Evolutionary conservation across 768 basidiomycete genomes (phyloP).

Genomic region (Tulasnella sp.): DNA sequence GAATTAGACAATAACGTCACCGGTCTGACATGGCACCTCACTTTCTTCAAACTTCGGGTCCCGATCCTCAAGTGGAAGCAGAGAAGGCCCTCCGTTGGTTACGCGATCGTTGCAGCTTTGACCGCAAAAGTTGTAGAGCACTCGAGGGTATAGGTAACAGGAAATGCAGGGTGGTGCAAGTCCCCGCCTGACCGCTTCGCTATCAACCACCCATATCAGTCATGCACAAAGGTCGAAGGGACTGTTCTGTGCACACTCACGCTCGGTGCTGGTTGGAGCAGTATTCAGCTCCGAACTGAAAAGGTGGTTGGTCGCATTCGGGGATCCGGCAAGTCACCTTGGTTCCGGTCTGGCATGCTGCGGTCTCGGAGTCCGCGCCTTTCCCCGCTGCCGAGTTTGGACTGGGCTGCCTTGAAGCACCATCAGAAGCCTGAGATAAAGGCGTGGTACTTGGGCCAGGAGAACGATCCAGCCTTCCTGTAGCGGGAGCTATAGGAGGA

Average conservation of each 20-base stretch:
- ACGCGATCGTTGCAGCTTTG: neutral
- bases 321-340: conserved; percentile 2
- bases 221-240: neutral
- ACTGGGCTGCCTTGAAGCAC: neutral
- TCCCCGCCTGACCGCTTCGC: conserved; percentile 1
- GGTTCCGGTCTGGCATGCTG: neutral
- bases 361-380: neutral
- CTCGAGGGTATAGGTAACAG: conserved; percentile 2
- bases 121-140: conserved; percentile 8
- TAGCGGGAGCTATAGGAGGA: neutral
- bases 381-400: neutral
- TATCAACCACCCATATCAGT: neutral
- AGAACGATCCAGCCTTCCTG: neutral
- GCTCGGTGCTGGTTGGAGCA: conserved; percentile 5
- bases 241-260: neutral
- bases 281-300: conserved; percentile 3
- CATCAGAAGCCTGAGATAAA: neutral
- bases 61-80: conserved; percentile 1
- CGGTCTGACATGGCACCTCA: neutral
- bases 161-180: conserved; percentile 1
- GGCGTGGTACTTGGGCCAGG: neutral
- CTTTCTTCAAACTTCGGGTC: conserved; percentile 16
- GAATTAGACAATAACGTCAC: too few relatives aligned
- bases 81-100: neutral
- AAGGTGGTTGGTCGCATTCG: conserved; percentile 4